phyloP scores from a whole-genome alignment of 73 alveolate species.

The Paramecium pentaurelia region DNA sequence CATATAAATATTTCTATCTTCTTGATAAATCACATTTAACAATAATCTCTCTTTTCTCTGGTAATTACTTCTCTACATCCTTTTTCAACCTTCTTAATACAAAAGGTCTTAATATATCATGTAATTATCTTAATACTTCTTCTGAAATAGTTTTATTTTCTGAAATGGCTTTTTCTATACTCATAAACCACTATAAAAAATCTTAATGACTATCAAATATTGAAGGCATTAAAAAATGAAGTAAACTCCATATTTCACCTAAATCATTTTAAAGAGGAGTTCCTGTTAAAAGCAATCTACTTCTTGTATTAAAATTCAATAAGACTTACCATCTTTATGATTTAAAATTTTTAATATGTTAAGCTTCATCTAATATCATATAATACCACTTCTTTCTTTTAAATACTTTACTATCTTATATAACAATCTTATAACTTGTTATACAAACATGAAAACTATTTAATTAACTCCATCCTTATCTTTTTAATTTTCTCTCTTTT shows the following conservation, averaged over 20 bases:
- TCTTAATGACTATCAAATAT: slow-evolving; percentile 66
- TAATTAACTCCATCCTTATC: slow-evolving; percentile 98
- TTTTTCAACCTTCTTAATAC: slow-evolving; percentile 95
- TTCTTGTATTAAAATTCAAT: slow-evolving; percentile 95
- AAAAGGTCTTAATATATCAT: slow-evolving; percentile 95
- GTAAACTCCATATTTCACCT: slow-evolving; percentile 99
- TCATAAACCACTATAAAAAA: slow-evolving; percentile 79
- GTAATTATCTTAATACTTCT: slow-evolving; percentile 86
- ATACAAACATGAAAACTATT: slow-evolving; percentile 99
- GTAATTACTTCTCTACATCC: slow-evolving; percentile 98
- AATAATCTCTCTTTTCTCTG: slow-evolving; percentile 94
- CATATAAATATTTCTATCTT: slow-evolving; percentile 96
- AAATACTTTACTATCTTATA: slow-evolving; percentile 94
- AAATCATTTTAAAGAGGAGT: slow-evolving; percentile 99
- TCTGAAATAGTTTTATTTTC: slow-evolving; percentile 77
- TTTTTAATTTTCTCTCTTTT: slow-evolving; percentile 92
- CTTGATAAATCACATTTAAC: slow-evolving; percentile 94
- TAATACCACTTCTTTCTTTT: slow-evolving; percentile 99
- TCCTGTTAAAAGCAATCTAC: slow-evolving; percentile 98
- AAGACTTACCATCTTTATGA: slow-evolving; percentile 98
- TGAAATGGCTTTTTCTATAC: slow-evolving; percentile 87
- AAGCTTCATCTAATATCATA: slow-evolving; percentile 99
- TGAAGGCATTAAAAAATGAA: slow-evolving; percentile 99
- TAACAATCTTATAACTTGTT: slow-evolving; percentile 94
- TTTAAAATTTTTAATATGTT: slow-evolving; percentile 97